phyloP scores from a whole-genome alignment of 768 basidiomycete genomes.

The Chlorophyllum brunneum region DNA sequence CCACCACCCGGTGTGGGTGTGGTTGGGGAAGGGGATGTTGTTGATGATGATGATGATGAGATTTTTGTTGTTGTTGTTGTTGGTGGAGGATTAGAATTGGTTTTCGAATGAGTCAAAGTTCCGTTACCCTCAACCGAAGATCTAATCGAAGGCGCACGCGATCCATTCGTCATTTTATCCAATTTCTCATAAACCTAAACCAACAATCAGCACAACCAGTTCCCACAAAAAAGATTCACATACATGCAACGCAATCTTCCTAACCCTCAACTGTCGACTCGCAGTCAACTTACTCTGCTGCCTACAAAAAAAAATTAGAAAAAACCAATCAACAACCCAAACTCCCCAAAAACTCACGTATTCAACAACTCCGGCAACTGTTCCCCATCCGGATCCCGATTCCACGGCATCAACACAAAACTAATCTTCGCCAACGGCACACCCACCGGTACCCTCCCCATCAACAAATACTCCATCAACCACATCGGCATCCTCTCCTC shows the following conservation, averaged over 20 bases:
- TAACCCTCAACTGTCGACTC: slow-evolving; percentile 77
- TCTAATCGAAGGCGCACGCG: slow-evolving; percentile 28
- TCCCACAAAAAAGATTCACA: neutral
- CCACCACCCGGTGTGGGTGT: neutral
- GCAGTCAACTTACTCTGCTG: slow-evolving; percentile 87
- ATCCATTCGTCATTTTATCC: slow-evolving; percentile 45
- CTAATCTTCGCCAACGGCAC: slow-evolving; percentile 71
- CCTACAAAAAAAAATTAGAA: slow-evolving; percentile 28
- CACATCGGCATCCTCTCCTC: slow-evolving; percentile 84
- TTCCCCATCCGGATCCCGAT: slow-evolving; percentile 52
- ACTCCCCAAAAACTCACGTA: slow-evolving; percentile 50
- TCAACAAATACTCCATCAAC: slow-evolving; percentile 83
- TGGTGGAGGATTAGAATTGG: neutral
- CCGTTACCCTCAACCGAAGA: slow-evolving; percentile 32
- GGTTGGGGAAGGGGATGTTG: neutral
- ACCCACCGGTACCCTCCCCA: slow-evolving; percentile 17
- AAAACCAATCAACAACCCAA: neutral
- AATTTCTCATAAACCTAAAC: slow-evolving; percentile 79
- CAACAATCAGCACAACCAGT: neutral
- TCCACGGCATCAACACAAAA: slow-evolving; percentile 85
- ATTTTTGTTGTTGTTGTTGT: neutral
- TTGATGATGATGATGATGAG: neutral
- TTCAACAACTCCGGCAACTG: slow-evolving; percentile 79
- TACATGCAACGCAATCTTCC: slow-evolving; percentile 82
- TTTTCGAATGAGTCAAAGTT: slow-evolving; percentile 17